phyloP scores from a whole-genome alignment of 106 monocot genomes.

The Dioscorea zingiberensis region DNA sequence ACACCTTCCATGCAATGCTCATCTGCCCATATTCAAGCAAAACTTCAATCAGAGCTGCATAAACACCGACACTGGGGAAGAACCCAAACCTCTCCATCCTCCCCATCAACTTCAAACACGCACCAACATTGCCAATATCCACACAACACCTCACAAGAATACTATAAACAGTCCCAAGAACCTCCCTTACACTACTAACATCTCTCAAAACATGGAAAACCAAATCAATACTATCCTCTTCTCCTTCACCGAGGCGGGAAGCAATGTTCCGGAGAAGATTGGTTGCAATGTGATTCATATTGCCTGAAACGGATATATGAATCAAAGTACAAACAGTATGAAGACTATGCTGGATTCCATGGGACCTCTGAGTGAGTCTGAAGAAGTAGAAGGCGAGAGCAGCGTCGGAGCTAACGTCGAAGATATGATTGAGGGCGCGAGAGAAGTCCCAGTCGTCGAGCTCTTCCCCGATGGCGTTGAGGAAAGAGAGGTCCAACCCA shows the following conservation, averaged over 20 bases:
- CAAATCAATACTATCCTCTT: slow-evolving; percentile 3
- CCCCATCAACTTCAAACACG: slow-evolving; percentile 8
- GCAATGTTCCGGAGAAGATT: slow-evolving; percentile 11
- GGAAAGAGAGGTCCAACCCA: slow-evolving; percentile 8
- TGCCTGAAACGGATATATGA: slow-evolving; percentile 38
- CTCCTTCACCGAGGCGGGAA: not conserved
- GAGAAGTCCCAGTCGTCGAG: slow-evolving; percentile 8
- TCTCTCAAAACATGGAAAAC: slow-evolving; percentile 21
- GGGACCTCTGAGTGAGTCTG: slow-evolving; percentile 13
- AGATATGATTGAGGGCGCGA: slow-evolving; percentile 22
- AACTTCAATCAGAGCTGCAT: slow-evolving; percentile 13
- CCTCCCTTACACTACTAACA: slow-evolving; percentile 10
- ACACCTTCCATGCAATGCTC: slow-evolving; percentile 18
- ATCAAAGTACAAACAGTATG: slow-evolving; percentile 26
- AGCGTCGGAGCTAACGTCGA: slow-evolving; percentile 30
- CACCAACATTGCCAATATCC: slow-evolving; percentile 14
- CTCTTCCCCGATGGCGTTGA: not conserved
- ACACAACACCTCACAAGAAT: slow-evolving; percentile 45
- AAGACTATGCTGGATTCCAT: slow-evolving; percentile 12
- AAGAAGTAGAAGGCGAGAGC: slow-evolving; percentile 43
- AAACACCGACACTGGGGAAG: slow-evolving; percentile 21
- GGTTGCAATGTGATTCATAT: slow-evolving; percentile 47
- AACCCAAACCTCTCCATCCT: slow-evolving; percentile 24
- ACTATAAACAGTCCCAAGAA: slow-evolving; percentile 29
- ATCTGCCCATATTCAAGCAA: slow-evolving; percentile 15